Percentiles rank a stretch among this genome's conserved stretches.
Conservation (phyloP, 306 rosid species). For the cucumber (Cucumis sativus) region Cucumber_9930_V3 NC_026657.2:26373001-26373500, state of each 20-base stretch:
- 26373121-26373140: constrained; percentile 30
- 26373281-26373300: constrained; percentile 31
- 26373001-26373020: constrained; percentile 31
- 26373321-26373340: constrained; percentile 25
- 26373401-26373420: constrained; percentile 42
- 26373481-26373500: constrained; percentile 23
- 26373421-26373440: constrained; percentile 19
- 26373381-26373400: constrained; percentile 27
- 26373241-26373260: constrained; percentile 16
- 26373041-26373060: constrained; percentile 25
- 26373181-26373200: constrained; percentile 36
- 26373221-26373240: constrained; percentile 29
- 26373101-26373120: constrained; percentile 31
- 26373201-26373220: constrained; percentile 33
- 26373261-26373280: constrained; percentile 29
- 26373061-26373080: constrained; percentile 27
- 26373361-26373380: constrained; percentile 20
- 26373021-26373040: constrained; percentile 23
- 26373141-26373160: constrained; percentile 19
- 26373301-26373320: constrained; percentile 38
- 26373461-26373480: constrained; percentile 36
- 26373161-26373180: constrained; percentile 21
- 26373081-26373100: constrained; percentile 37
- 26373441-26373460: constrained; percentile 12
- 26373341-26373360: constrained; percentile 22